These are phyloP conservation scores for Kokia cookei DNA, from an alignment of 441 rosid genomes.

Conservation along the genomic window DNA sequence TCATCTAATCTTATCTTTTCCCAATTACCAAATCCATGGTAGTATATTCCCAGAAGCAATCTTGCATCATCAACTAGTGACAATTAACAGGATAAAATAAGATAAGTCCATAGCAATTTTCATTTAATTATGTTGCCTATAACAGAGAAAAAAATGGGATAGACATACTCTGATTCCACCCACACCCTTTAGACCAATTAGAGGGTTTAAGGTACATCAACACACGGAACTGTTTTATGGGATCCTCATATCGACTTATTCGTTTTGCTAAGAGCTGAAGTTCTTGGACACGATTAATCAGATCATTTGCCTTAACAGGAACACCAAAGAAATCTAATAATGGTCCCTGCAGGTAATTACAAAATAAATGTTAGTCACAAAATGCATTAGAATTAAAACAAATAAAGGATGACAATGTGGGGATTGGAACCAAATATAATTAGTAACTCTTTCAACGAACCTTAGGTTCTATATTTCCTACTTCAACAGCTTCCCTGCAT, in stretches of 20 bases:
- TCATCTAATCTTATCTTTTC: conserved; percentile 93
- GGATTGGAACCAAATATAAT: background rate
- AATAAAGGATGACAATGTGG: background rate
- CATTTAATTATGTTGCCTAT: background rate
- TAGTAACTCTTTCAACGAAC: conserved; percentile 25
- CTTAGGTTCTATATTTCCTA: conserved; percentile 70
- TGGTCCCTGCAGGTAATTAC: conserved; percentile 60
- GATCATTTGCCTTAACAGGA: conserved; percentile 87
- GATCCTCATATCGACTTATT: conserved; percentile 75
- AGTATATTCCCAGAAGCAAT: conserved; percentile 87
- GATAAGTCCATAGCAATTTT: background rate
- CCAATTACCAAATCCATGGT: conserved; percentile 98
- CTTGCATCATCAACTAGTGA: conserved; percentile 93
- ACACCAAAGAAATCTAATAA: conserved; percentile 96
- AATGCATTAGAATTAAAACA: background rate
- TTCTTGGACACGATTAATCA: conserved; percentile 79
- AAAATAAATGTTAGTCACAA: background rate
- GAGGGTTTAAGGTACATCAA: conserved; percentile 90
- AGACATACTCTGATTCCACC: conserved; percentile 92
- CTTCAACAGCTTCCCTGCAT: conserved; percentile 73
- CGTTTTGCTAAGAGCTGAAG: conserved; percentile 88
- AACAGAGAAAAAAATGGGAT: background rate
- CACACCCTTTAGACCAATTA: conserved; percentile 99
- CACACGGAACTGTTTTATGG: conserved; percentile 85
- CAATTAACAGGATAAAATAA: conserved; percentile 9